Evolutionary conservation across 805 yeast species (phyloP).

Genomic region (Candida pseudoglaebosa): DNA sequence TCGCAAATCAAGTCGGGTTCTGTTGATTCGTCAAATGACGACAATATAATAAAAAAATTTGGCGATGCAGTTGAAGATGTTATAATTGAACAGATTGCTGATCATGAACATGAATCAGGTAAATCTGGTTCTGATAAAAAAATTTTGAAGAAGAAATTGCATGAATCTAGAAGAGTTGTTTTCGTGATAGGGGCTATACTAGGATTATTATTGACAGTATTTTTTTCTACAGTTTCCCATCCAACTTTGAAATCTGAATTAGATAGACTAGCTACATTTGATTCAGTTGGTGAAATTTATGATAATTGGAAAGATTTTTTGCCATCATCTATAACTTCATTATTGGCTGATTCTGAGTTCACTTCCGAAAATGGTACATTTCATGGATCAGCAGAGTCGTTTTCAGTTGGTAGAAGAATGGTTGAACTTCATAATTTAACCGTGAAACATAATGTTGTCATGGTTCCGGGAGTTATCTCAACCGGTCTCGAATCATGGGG

Average conservation of each 20-base stretch:
- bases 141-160: conserved; percentile 19
- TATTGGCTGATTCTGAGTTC: conserved; percentile 54
- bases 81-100: not conserved
- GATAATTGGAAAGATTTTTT: conserved; percentile 57
- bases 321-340: conserved; percentile 61
- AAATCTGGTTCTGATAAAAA: not conserved
- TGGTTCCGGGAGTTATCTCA: conserved; percentile 95
- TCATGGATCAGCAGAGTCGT: conserved; percentile 69
- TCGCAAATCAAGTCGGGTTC: not conserved
- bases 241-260: conserved; percentile 41
- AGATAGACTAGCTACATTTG: conserved; percentile 51
- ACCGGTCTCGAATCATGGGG: conserved; percentile 97
- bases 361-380: conserved; percentile 26
- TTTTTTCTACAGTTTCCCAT: conserved; percentile 44
- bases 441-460: conserved; percentile 72
- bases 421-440: conserved; percentile 45
- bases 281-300: conserved; percentile 52
- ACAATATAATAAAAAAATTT: not conserved
- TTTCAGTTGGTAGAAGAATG: conserved; percentile 78
- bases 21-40: not conserved
- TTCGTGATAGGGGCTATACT: conserved; percentile 69
- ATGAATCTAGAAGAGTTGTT: conserved; percentile 54
- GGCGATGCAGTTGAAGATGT: not conserved
- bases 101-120: not conserved
- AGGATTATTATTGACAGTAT: conserved; percentile 63